These are phyloP conservation scores for Staphylotrichum longicolle DNA, from an alignment of 495 filamentous ascomycete species.

Conservation along the genomic window DNA sequence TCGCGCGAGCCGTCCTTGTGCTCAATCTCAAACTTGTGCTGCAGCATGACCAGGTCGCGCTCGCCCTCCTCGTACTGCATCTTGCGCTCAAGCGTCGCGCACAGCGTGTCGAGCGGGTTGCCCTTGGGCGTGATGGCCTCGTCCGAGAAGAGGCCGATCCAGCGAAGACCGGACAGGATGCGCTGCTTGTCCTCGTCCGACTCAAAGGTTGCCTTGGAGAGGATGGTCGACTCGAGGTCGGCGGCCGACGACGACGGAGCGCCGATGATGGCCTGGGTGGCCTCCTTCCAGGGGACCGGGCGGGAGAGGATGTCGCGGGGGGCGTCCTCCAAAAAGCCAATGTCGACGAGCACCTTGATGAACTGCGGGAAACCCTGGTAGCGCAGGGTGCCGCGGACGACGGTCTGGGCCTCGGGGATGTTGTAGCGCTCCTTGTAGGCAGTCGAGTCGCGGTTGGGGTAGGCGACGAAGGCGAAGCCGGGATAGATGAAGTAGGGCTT, in stretches of 20 bases:
- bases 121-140: constrained; percentile 67
- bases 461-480: constrained; percentile 84
- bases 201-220: constrained; percentile 70
- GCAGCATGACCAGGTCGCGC: constrained; percentile 77
- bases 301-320: constrained; percentile 57
- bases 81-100: constrained; percentile 85
- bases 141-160: constrained; percentile 85
- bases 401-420: constrained; percentile 80
- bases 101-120: constrained; percentile 87
- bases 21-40: constrained; percentile 93
- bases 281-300: constrained; percentile 74
- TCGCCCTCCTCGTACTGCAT: constrained; percentile 84
- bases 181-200: constrained; percentile 69
- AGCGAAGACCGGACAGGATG: constrained; percentile 73
- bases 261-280: constrained; percentile 68
- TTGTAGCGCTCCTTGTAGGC: constrained; percentile 83
- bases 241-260: constrained; percentile 58
- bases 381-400: constrained; percentile 71
- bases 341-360: constrained; percentile 80
- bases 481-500: constrained; percentile 92
- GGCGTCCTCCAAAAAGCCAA: constrained; percentile 78
- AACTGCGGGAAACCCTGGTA: constrained; percentile 88
- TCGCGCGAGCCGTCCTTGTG: constrained; percentile 66
- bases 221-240: constrained; percentile 69
- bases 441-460: constrained; percentile 89